Conservation (phyloP, 106 monocot genomes). For the Xerophyta viscosa region DNA sequence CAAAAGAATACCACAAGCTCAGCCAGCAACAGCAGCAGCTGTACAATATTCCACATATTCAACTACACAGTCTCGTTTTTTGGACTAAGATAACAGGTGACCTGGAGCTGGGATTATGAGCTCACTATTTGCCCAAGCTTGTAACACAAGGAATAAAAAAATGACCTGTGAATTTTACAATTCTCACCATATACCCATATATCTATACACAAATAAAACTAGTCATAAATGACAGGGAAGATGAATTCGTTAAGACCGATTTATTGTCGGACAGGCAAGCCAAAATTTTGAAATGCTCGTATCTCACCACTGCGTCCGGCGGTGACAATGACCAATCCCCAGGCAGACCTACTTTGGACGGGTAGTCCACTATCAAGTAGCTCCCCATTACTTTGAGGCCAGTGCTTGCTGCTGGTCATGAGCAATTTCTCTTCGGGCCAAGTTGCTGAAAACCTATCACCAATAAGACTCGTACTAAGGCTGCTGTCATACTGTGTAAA, state of each 20-base stretch:
- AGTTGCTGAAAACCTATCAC: constrained; percentile 27
- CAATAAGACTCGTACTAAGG: constrained; percentile 1
- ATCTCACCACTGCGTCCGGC: constrained; percentile 37
- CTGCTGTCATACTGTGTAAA: neutral
- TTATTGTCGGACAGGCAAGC: constrained; percentile 30
- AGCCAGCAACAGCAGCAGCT: neutral
- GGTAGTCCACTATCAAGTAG: constrained; percentile 3
- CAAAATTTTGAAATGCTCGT: constrained; percentile 41
- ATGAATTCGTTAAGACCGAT: neutral
- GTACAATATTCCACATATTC: constrained; percentile 3
- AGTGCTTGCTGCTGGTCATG: constrained; percentile 5
- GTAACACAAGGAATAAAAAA: neutral
- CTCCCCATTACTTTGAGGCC: constrained; percentile 18
- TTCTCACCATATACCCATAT: constrained; percentile 6
- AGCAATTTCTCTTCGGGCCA: constrained; percentile 46
- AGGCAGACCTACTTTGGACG: constrained; percentile 23
- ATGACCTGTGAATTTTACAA: constrained; percentile 3
- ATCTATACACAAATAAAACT: constrained; percentile 14
- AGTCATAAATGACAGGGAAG: neutral
- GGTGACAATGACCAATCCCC: constrained; percentile 47
- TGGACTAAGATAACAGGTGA: neutral
- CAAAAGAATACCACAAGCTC: constrained; percentile 3
- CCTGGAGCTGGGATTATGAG: neutral
- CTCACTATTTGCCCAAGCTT: neutral
- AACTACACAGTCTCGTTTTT: no score